Conservation (phyloP, 495 filamentous ascomycete species). For the Ramalina intermedia region DNA sequence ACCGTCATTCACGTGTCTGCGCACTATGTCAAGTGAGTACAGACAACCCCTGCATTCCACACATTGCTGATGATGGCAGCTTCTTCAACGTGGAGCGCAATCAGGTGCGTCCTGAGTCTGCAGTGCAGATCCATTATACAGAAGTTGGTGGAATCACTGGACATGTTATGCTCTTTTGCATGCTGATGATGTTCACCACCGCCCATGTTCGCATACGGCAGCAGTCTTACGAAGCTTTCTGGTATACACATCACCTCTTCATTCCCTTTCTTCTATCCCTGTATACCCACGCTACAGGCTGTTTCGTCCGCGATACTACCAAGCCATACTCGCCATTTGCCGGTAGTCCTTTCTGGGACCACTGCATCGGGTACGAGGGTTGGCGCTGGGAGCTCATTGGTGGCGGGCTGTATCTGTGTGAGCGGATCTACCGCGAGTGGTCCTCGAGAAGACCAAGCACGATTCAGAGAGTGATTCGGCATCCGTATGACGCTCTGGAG, state of each 20-base stretch:
- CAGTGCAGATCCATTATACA: conserved; percentile 87
- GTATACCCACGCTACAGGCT: conserved; percentile 91
- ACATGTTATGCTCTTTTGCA: conserved; percentile 96
- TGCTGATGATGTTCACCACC: conserved; percentile 97
- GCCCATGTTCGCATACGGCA: conserved; percentile 87
- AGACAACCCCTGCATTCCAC: not conserved
- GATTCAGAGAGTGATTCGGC: conserved; percentile 85
- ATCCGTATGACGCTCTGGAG: conserved; percentile 97
- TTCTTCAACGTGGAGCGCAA: conserved; percentile 91
- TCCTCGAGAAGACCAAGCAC: conserved; percentile 65
- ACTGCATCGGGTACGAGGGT: conserved; percentile 90
- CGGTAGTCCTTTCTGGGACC: conserved; percentile 66
- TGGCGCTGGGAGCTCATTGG: conserved; percentile 94
- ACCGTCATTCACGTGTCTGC: conserved; percentile 58
- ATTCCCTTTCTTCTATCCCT: conserved; percentile 87
- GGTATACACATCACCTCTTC: conserved; percentile 98
- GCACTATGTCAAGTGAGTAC: conserved; percentile 89
- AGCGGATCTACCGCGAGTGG: conserved; percentile 87
- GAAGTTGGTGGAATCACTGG: conserved; percentile 86
- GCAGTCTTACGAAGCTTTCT: conserved; percentile 95
- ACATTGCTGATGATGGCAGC: conserved; percentile 31
- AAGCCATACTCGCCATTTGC: conserved; percentile 71
- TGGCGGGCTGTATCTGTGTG: conserved; percentile 71
- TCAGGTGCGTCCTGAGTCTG: conserved; percentile 65
- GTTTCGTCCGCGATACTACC: conserved; percentile 75